phyloP scores from a whole-genome alignment of 257 asterid genomes.

The Linaria vulgaris region DNA sequence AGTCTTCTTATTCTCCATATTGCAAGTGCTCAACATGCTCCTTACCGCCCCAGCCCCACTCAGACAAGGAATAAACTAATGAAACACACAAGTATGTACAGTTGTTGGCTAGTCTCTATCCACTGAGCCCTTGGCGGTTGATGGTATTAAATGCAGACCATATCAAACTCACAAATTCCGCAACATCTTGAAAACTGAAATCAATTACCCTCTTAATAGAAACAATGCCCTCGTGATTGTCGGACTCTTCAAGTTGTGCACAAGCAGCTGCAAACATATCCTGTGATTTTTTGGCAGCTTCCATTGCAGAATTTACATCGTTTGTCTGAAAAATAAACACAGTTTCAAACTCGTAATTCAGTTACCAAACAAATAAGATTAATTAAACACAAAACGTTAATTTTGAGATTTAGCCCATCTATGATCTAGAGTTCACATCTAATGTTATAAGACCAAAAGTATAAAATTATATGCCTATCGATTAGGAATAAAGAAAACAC shows the following conservation, averaged over 20 bases:
- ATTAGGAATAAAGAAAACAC: not conserved
- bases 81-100: constrained; percentile 44
- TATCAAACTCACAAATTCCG: constrained; percentile 61
- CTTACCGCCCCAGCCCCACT: constrained; percentile 31
- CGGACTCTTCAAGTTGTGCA: constrained; percentile 46
- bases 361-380: constrained; percentile 2
- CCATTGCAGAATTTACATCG: constrained; percentile 80
- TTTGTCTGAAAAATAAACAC: constrained; percentile 49
- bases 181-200: constrained; percentile 77
- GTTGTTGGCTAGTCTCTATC: constrained; percentile 48
- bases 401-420: not conserved
- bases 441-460: too few species aligned
- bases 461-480: not conserved
- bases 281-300: constrained; percentile 71
- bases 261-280: constrained; percentile 63
- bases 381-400: not conserved
- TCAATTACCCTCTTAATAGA: constrained; percentile 68
- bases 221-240: constrained; percentile 50
- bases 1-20: constrained; percentile 35
- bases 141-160: constrained; percentile 56
- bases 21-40: constrained; percentile 27
- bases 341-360: constrained; percentile 20
- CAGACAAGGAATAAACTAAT: constrained; percentile 26
- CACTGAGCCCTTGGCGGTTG: constrained; percentile 49
- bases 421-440: not conserved